These are phyloP conservation scores for Dendrobium catenatum DNA, from an alignment of 106 monocot genomes.

Conservation along the genomic window DNA sequence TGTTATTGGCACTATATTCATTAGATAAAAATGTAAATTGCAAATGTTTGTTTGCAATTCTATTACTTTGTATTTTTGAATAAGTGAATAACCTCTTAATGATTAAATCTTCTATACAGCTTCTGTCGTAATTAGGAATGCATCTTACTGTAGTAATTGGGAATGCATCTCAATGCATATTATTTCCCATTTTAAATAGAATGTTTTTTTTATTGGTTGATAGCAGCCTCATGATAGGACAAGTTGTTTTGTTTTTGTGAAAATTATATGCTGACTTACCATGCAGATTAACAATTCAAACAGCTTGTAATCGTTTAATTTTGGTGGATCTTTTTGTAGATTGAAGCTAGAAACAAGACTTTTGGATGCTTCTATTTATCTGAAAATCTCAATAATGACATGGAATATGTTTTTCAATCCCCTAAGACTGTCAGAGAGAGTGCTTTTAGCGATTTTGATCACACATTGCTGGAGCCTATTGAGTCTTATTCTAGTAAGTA, in stretches of 20 bases:
- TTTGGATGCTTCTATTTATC: conserved; percentile 72
- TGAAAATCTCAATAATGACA: conserved; percentile 65
- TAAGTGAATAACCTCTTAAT: neutral
- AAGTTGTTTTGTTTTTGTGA: neutral
- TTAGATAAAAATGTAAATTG: neutral
- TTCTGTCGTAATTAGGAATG: neutral
- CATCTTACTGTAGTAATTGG: neutral
- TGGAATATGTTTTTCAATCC: conserved; percentile 47
- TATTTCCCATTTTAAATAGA: neutral
- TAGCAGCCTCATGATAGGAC: neutral
- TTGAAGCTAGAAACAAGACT: conserved; percentile 46
- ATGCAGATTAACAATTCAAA: neutral
- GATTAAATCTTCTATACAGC: neutral
- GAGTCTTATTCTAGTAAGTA: conserved; percentile 34
- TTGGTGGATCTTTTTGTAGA: conserved; percentile 29
- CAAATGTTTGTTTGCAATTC: neutral
- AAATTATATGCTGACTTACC: neutral
- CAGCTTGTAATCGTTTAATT: neutral
- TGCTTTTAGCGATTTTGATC: conserved; percentile 21
- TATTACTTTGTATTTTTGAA: neutral
- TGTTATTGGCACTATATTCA: neutral
- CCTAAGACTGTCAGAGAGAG: conserved; percentile 21
- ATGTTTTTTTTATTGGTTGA: neutral
- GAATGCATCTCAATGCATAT: neutral
- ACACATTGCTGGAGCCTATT: conserved; percentile 18